Base-by-base conservation (phyloP, 768 basidiomycete genomes). In the Mycena chlorophos region DNA sequence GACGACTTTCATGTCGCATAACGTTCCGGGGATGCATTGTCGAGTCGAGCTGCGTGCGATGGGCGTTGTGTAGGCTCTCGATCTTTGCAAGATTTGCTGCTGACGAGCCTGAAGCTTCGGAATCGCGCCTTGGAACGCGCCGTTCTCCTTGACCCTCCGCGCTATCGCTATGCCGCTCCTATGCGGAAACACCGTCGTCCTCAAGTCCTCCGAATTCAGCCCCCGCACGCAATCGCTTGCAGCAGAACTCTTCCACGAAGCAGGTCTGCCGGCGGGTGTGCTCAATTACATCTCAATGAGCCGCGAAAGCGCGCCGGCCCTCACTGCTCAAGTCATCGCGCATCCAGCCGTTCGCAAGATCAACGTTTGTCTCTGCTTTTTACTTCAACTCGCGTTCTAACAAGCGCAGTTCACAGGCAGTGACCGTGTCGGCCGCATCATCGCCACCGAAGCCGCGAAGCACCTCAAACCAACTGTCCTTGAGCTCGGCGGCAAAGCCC, bases 231-330 rank as follows among this genome's bases (percentile, higher is more conserved):
- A 82, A 51, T 68, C 71, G 5, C 66, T 83, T 5, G 70, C 79
- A 12, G 69, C 70, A 0, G 79, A 83, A 53, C 60, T 80, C 2
- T 72, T 85, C 20, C 69, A 78, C 14, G 79, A 83, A 58, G 86
- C 85, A 0, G 85, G 86, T 1, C 66, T 89, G 1, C 86, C 86
- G 4, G 66, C 70, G 16, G 85, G 84, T 5, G 84, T 84, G 5
- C 61, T 87, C 5, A 85, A 87, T 60, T 78, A 77, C 61, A 61
- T 87, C 16, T 75, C 79, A 5, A 75, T 78, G 57, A 75, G 78
- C 4, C 64, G 68, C 16, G 74, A 78, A 37, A 70, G 67, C 40
- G 71, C 78, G 0, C 80, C 83, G 2, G 60, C 64, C 1, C 63
- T 79, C 29, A 77, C 77, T 0, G 71, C 80, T 0, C 74, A 82